phyloP scores from a whole-genome alignment of 2,329 filamentous ascomycete genomes.

The Neurospora sp. region DNA sequence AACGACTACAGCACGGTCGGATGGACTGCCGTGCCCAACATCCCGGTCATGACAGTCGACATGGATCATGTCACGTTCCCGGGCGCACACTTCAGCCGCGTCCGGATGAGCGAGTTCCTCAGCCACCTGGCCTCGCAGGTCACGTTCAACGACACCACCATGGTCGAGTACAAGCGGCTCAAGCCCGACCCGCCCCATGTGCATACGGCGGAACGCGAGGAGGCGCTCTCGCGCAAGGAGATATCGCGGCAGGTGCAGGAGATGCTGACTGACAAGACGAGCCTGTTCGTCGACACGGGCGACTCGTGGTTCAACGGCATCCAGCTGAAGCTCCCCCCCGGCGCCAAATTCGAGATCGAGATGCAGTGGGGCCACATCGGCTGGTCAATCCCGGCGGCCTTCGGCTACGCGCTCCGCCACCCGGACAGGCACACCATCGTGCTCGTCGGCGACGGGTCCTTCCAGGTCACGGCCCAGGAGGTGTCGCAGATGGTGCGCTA shows the following conservation, averaged over 20 bases:
- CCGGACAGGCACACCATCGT: slow-evolving; percentile 21
- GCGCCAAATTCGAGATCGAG: slow-evolving; percentile 21
- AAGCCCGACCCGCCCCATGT: slow-evolving; percentile 12
- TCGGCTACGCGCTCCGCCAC: slow-evolving; percentile 17
- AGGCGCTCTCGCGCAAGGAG: slow-evolving; percentile 19
- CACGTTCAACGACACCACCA: slow-evolving; percentile 16
- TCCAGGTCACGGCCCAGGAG: slow-evolving; percentile 29
- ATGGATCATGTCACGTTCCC: slow-evolving; percentile 21
- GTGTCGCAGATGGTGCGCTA: slow-evolving; percentile 26
- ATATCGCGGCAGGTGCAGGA: slow-evolving; percentile 17
- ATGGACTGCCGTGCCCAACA: slow-evolving; percentile 20
- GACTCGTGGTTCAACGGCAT: slow-evolving; percentile 22
- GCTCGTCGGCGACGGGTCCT: slow-evolving; percentile 26
- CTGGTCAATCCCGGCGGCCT: slow-evolving; percentile 20
- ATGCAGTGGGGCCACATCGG: slow-evolving; percentile 23
- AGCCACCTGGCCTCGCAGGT: slow-evolving; percentile 15
- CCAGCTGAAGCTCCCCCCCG: slow-evolving; percentile 16
- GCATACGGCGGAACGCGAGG: slow-evolving; percentile 3
- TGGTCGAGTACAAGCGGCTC: slow-evolving; percentile 20
- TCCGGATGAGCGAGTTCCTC: slow-evolving; percentile 19
- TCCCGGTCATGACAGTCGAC: slow-evolving; percentile 18
- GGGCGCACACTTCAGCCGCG: slow-evolving; percentile 19
- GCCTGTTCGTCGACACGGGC: slow-evolving; percentile 19
- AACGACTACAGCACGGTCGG: slow-evolving; percentile 21
- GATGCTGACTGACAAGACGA: slow-evolving; percentile 12